A percentile compares a stretch with the other conserved stretches of the same genome.
Conservation (phyloP, 768 basidiomycete species). For the Leccinum sublutescens region DNA sequence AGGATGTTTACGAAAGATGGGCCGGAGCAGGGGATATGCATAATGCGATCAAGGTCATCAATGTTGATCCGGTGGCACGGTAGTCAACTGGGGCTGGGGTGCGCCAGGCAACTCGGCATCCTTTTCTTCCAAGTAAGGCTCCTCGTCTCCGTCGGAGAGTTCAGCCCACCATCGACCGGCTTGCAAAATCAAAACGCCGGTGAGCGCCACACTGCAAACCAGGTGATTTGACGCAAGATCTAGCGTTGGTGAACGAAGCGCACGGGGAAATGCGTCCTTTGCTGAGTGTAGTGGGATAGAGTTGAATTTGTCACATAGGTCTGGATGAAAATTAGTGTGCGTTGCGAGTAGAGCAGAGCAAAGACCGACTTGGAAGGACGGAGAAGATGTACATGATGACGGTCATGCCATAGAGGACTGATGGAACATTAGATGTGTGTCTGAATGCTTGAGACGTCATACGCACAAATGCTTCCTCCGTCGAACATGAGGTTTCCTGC, state of each 20-base stretch:
- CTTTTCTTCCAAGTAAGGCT: conserved; percentile 35
- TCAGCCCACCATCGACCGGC: conserved; percentile 87
- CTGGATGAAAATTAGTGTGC: conserved; percentile 34
- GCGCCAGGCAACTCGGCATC: conserved; percentile 17
- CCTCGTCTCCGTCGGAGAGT: conserved; percentile 60
- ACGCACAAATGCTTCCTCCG: conserved; percentile 83
- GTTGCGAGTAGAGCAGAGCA: background rate
- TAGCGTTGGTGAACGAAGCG: conserved; percentile 61
- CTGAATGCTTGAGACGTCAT: background rate
- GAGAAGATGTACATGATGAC: conserved; percentile 69
- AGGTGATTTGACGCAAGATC: conserved; percentile 83
- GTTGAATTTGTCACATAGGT: conserved; percentile 57
- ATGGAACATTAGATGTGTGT: conserved; percentile 1
- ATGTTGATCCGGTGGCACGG: conserved; percentile 6
- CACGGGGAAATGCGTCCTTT: conserved; percentile 59
- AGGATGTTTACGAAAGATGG: conserved; percentile 5
- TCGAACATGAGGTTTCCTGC: conserved; percentile 92
- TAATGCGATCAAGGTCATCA: conserved; percentile 7
- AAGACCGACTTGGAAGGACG: conserved; percentile 72
- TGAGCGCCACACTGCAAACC: conserved; percentile 83
- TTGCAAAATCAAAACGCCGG: conserved; percentile 82
- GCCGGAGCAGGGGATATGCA: background rate
- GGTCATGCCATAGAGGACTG: conserved; percentile 78
- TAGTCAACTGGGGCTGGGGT: conserved; percentile 1
- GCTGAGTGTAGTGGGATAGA: conserved; percentile 51